Percentiles rank a stretch among this genome's conserved stretches.
These are phyloP conservation scores for Globisporangium orthogonon DNA, from an alignment of 352 stramenopile species.

Conservation along the genomic window DNA sequence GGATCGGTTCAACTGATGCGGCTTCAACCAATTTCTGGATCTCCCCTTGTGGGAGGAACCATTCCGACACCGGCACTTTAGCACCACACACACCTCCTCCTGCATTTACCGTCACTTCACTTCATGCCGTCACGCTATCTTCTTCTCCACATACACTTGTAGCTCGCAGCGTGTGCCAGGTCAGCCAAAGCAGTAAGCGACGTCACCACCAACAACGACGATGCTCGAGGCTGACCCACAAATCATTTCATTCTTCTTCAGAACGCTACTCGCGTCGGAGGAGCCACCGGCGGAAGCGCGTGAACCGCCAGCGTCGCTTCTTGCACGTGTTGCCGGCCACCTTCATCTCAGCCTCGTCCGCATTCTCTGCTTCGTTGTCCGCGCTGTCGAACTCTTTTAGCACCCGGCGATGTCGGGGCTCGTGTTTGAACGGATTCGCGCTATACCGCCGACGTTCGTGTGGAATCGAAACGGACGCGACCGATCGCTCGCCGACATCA, in stretches of 20 bases:
- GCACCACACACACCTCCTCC: neutral
- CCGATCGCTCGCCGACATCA: neutral
- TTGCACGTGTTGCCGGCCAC: neutral
- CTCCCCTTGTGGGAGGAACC: conserved; percentile 11
- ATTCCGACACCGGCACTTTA: neutral
- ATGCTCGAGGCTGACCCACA: no score
- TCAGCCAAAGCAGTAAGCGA: no score
- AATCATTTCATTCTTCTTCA: no score
- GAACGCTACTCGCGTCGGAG: neutral
- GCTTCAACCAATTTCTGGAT: conserved; percentile 74
- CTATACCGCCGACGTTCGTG: neutral
- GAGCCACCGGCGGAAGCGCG: conserved; percentile 7
- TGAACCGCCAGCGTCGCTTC: neutral
- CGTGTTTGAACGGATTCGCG: neutral
- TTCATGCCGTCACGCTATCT: neutral
- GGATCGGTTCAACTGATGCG: conserved; percentile 68
- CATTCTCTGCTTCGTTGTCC: neutral
- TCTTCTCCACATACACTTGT: no score
- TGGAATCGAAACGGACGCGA: neutral
- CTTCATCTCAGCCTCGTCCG: neutral
- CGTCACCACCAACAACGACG: no score
- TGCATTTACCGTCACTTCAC: neutral
- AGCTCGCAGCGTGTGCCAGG: no score
- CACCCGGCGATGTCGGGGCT: neutral
- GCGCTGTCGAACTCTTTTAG: neutral